phyloP scores from a whole-genome alignment of 495 filamentous ascomycete species.

The Lasiosphaeria ovina region DNA sequence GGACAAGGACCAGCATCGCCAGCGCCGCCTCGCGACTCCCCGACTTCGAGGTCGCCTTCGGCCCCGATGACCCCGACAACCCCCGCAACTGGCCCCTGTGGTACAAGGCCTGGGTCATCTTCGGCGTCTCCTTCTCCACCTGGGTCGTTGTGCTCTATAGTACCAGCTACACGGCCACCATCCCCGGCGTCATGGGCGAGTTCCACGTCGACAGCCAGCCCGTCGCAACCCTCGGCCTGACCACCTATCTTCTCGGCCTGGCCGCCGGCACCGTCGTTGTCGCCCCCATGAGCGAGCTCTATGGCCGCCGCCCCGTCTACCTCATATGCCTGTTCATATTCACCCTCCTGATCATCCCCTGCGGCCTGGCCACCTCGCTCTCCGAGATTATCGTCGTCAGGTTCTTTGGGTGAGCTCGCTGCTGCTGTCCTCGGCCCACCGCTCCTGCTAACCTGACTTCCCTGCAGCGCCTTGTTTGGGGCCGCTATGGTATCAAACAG shows the following conservation, averaged over 20 bases:
- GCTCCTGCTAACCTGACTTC: conserved; percentile 14
- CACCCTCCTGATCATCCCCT: conserved; percentile 66
- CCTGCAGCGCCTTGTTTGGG: conserved; percentile 65
- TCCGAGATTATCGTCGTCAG: conserved; percentile 63
- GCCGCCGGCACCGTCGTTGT: conserved; percentile 70
- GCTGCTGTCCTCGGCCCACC: not conserved
- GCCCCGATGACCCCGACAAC: conserved; percentile 63
- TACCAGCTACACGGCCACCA: conserved; percentile 74
- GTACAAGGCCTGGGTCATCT: conserved; percentile 64
- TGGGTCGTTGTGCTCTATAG: conserved; percentile 80
- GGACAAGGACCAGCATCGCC: conserved; percentile 49
- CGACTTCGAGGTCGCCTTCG: conserved; percentile 74
- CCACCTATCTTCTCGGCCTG: conserved; percentile 73
- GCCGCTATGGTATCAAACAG: conserved; percentile 77
- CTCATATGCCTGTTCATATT: conserved; percentile 60
- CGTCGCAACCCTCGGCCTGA: conserved; percentile 70
- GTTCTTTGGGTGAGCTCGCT: conserved; percentile 60
- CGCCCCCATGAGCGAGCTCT: conserved; percentile 74
- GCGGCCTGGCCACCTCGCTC: conserved; percentile 64
- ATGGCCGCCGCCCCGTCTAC: conserved; percentile 74
- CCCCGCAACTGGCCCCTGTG: conserved; percentile 72
- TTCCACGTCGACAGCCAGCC: conserved; percentile 57
- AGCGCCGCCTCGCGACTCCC: conserved; percentile 62
- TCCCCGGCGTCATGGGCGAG: conserved; percentile 63
- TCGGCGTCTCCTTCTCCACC: conserved; percentile 68